Conservation (phyloP, 225 moss, liverwort and hornwort genomes). For the Pseudisothecium myosuroides region DNA sequence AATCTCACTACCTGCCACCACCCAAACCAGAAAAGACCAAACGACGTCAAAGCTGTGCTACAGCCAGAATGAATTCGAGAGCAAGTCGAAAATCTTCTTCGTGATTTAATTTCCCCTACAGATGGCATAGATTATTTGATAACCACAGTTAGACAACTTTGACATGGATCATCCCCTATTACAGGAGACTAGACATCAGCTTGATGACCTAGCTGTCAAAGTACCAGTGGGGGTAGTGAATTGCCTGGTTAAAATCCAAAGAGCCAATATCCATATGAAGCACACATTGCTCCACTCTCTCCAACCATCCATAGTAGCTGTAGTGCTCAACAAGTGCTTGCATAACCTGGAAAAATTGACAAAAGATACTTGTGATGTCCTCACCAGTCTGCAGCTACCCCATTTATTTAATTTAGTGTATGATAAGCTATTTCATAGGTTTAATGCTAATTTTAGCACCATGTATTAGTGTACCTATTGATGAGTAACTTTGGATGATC, state of each 20-base stretch:
- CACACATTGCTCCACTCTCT: constrained; percentile 98
- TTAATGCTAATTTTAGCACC: not conserved
- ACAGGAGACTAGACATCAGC: not conserved
- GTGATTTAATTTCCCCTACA: not conserved
- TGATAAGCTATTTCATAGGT: not conserved
- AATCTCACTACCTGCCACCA: constrained; percentile 81
- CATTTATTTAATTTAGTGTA: not conserved
- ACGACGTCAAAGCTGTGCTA: not conserved
- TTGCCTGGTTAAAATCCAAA: constrained; percentile 96
- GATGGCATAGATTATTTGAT: not conserved
- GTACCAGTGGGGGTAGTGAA: not conserved
- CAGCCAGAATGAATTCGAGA: not conserved
- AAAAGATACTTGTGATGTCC: not conserved
- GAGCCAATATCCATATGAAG: constrained; percentile 98
- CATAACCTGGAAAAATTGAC: constrained; percentile 59
- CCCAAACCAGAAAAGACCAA: not conserved
- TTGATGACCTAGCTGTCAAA: not conserved
- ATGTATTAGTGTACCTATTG: not conserved
- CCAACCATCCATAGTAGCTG: constrained; percentile 84
- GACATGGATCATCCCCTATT: not conserved
- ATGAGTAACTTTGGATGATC: not conserved
- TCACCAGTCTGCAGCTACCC: not conserved
- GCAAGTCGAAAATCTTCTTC: not conserved
- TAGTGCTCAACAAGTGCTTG: constrained; percentile 99
- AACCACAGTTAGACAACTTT: not conserved